Evolutionary conservation across 2,329 filamentous ascomycete genomes (phyloP).

Genomic region (Cercospora zeae-maydis): DNA sequence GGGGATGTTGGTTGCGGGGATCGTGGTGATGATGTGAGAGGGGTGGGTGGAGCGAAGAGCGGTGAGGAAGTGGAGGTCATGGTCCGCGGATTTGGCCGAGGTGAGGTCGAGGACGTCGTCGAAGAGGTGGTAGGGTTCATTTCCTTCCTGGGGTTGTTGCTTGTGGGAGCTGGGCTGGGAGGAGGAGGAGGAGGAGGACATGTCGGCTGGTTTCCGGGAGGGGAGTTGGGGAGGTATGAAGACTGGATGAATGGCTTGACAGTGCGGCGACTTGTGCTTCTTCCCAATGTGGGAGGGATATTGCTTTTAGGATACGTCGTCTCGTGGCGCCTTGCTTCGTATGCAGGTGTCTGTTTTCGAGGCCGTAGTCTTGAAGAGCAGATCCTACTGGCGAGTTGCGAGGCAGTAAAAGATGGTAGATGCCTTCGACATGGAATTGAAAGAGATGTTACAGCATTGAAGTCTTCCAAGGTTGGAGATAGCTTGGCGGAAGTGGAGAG

Average conservation of each 20-base stretch:
- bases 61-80: constrained; percentile 40
- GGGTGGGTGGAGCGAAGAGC: constrained; percentile 39
- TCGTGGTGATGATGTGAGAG: constrained; percentile 38
- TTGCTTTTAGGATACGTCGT: not conserved
- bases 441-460: not conserved
- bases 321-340: too few relatives aligned
- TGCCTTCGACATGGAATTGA: too few relatives aligned
- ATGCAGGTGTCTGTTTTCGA: too few relatives aligned
- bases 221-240: not conserved
- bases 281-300: not conserved
- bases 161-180: too few relatives aligned
- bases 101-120: constrained; percentile 37
- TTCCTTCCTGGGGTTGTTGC: not conserved
- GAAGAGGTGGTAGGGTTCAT: constrained; percentile 34
- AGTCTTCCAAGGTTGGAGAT: not conserved
- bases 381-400: not conserved
- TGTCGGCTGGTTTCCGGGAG: not conserved
- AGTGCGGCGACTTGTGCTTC: not conserved
- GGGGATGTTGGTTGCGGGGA: constrained; percentile 39
- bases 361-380: too few relatives aligned
- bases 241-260: not conserved
- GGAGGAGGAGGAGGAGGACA: not conserved
- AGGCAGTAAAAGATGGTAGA: too few relatives aligned
- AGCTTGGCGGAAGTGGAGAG: not conserved
- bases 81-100: constrained; percentile 38